Conservation (phyloP, 2,329 filamentous ascomycete genomes). For the Diplodia mutila region DNA sequence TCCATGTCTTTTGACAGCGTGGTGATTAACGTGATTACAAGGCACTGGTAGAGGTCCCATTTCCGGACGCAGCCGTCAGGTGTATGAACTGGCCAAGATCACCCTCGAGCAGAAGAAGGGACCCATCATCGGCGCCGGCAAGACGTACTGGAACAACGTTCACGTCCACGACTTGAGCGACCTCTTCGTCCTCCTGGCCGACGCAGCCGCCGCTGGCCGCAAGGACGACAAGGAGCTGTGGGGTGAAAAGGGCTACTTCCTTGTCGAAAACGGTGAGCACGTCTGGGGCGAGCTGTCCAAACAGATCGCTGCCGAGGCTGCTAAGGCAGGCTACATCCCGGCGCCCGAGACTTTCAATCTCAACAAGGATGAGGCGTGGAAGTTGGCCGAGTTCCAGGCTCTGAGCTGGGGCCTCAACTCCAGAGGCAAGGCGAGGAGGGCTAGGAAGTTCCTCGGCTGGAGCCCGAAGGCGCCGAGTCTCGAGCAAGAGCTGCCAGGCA, state of each 20-base stretch:
- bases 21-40: constrained; percentile 49
- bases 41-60: constrained; percentile 59
- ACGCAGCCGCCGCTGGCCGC: constrained; percentile 59
- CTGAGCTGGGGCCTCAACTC: constrained; percentile 33
- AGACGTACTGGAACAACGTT: constrained; percentile 59
- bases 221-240: constrained; percentile 49
- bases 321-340: constrained; percentile 38
- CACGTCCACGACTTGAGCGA: constrained; percentile 66
- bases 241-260: constrained; percentile 68
- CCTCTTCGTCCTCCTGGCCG: constrained; percentile 59
- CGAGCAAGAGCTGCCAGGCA: constrained; percentile 9
- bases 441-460: constrained; percentile 63
- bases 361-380: constrained; percentile 16
- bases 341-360: background rate
- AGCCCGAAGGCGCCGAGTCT: constrained; percentile 49
- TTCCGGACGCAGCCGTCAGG: constrained; percentile 60
- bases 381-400: constrained; percentile 17
- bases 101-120: constrained; percentile 58
- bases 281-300: constrained; percentile 64
- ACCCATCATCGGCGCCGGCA: constrained; percentile 60
- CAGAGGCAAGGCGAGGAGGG: constrained; percentile 58
- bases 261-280: constrained; percentile 65
- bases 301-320: constrained; percentile 45
- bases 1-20: rapidly evolving
- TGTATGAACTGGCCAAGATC: constrained; percentile 56